A percentile compares a stretch with the other conserved stretches of the same genome.
Evolutionary conservation across 352 stramenopile genomes (phyloP).

Genomic region (Globisporangium heterothallicum): DNA sequence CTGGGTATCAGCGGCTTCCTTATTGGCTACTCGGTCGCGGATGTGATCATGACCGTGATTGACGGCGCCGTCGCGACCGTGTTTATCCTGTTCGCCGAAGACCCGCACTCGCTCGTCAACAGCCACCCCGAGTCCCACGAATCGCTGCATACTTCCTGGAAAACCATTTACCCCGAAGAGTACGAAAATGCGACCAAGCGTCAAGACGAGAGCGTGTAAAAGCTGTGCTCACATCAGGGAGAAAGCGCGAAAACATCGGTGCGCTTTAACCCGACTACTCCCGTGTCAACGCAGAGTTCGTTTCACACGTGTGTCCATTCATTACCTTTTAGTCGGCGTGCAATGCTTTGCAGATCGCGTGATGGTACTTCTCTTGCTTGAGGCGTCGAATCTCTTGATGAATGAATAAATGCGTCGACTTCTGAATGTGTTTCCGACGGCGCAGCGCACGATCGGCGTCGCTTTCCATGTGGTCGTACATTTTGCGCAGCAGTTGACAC

Average conservation of each 20-base stretch:
- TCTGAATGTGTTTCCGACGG: slow-evolving; percentile 45
- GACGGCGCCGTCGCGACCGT: slow-evolving; percentile 44
- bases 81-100: slow-evolving; percentile 50
- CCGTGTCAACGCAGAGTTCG: background rate
- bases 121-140: slow-evolving; percentile 37
- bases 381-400: slow-evolving; percentile 46
- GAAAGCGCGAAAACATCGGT: too few species aligned
- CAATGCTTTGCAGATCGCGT: slow-evolving; percentile 6
- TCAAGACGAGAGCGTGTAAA: slow-evolving; percentile 22
- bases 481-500: slow-evolving; percentile 31
- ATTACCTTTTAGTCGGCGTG: background rate
- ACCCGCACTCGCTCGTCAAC: slow-evolving; percentile 30
- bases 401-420: slow-evolving; percentile 54
- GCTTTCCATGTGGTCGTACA: slow-evolving; percentile 50
- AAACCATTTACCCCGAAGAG: slow-evolving; percentile 47
- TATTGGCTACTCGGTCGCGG: slow-evolving; percentile 43
- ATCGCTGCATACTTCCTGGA: slow-evolving; percentile 34
- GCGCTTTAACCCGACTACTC: too few species aligned
- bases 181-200: slow-evolving; percentile 38
- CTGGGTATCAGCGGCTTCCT: slow-evolving; percentile 45
- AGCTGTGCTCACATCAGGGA: too few species aligned
- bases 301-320: too few species aligned
- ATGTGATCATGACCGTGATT: slow-evolving; percentile 50
- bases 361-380: slow-evolving; percentile 36
- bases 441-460: slow-evolving; percentile 47